Conservation (phyloP, 805 yeast genomes). For the Candida ascalaphidarum region DNA sequence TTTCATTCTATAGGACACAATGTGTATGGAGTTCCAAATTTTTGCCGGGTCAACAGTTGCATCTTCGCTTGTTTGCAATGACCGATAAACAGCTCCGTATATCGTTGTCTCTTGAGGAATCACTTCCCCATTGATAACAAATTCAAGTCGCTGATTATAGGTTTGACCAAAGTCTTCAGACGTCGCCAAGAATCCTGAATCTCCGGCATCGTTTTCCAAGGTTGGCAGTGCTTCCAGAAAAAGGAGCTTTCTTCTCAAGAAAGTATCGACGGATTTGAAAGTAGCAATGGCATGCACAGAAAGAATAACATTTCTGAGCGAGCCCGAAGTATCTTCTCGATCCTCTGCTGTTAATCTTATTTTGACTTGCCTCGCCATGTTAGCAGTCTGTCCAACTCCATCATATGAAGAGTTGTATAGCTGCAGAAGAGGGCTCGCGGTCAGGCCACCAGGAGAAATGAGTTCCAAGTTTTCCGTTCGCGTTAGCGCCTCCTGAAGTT, state of each 20-base stretch:
- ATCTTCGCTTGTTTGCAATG: slow-evolving; percentile 30
- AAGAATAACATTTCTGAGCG: slow-evolving; percentile 25
- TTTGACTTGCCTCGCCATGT: slow-evolving; percentile 66
- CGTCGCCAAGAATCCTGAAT: slow-evolving; percentile 9
- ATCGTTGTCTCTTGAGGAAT: slow-evolving; percentile 64
- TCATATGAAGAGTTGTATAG: slow-evolving; percentile 1
- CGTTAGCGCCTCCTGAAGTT: slow-evolving; percentile 65
- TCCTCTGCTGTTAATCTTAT: slow-evolving; percentile 34
- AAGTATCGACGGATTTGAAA: slow-evolving; percentile 41
- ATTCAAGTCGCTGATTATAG: slow-evolving; percentile 32
- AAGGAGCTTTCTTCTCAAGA: slow-evolving; percentile 33
- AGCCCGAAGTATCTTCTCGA: too few species aligned
- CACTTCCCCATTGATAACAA: slow-evolving; percentile 46
- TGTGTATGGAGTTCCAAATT: slow-evolving; percentile 55
- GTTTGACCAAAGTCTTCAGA: slow-evolving; percentile 2
- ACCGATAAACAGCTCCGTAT: slow-evolving; percentile 62
- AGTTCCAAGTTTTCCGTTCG: slow-evolving; percentile 70
- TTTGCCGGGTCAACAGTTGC: slow-evolving; percentile 35
- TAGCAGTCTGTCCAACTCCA: slow-evolving; percentile 36
- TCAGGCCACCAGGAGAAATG: slow-evolving; percentile 33
- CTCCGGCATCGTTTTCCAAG: neutral
- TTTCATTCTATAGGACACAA: slow-evolving; percentile 37
- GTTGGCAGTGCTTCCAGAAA: slow-evolving; percentile 15
- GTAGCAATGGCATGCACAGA: slow-evolving; percentile 58
- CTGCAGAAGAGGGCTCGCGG: too few species aligned